Conservation (phyloP, 1,284 basidiomycete species). For the Mycena citricolor region DNA sequence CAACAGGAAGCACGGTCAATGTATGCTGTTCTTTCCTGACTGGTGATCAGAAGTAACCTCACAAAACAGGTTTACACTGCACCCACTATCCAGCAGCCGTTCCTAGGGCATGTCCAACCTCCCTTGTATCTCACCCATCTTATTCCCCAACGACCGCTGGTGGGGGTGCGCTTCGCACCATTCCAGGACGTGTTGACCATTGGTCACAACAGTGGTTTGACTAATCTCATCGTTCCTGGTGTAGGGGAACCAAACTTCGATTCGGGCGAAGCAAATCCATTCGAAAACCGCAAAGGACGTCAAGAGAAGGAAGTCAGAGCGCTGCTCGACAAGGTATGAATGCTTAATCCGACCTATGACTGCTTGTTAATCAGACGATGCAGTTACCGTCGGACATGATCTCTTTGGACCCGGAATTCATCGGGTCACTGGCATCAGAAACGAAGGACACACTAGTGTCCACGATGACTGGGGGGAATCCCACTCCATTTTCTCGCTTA, state of each 20-base stretch:
- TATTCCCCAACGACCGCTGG: conserved; percentile 67
- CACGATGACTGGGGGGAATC: conserved; percentile 49
- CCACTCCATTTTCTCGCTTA: conserved; percentile 66
- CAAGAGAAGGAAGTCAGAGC: conserved; percentile 90
- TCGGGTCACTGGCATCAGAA: conserved; percentile 70
- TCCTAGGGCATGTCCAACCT: conserved; percentile 55
- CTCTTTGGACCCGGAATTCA: conserved; percentile 82
- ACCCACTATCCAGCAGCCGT: conserved; percentile 62
- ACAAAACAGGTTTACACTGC: conserved; percentile 60
- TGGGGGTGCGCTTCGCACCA: conserved; percentile 79
- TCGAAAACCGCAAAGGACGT: conserved; percentile 80
- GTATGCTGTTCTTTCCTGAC: conserved; percentile 44
- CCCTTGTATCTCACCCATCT: conserved; percentile 86
- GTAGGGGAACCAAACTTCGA: conserved; percentile 96
- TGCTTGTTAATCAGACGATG: background rate
- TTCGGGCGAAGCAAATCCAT: conserved; percentile 91
- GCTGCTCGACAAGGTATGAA: conserved; percentile 82
- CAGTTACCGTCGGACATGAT: conserved; percentile 94
- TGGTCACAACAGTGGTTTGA: conserved; percentile 72
- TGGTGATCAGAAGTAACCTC: too few species aligned
- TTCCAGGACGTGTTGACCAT: conserved; percentile 92
- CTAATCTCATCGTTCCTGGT: conserved; percentile 87
- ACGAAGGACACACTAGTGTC: conserved; percentile 46
- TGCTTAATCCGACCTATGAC: conserved; percentile 1
- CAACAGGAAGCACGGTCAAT: conserved; percentile 79